phyloP scores from a whole-genome alignment of 2,329 filamentous ascomycete genomes.

The Talaromyces sp. region DNA sequence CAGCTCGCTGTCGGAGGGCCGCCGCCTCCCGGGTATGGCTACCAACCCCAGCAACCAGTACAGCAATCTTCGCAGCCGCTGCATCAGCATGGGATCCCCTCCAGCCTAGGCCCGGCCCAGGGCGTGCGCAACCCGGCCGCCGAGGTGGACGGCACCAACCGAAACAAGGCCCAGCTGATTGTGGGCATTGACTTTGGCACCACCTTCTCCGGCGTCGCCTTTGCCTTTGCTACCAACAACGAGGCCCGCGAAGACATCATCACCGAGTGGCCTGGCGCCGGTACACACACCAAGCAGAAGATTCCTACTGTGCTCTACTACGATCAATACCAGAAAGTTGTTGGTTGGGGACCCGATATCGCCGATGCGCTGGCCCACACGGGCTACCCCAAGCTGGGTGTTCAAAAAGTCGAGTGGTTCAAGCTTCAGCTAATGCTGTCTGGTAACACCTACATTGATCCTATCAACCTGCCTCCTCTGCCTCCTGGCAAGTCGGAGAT shows the following conservation, averaged over 20 bases:
- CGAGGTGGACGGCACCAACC: conserved; percentile 81
- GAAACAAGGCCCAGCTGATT: conserved; percentile 94
- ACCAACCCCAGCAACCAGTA: conserved; percentile 30
- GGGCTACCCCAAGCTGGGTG: conserved; percentile 93
- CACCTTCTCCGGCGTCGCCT: conserved; percentile 95
- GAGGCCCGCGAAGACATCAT: conserved; percentile 98
- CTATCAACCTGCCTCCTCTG: conserved; percentile 95
- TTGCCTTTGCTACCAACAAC: conserved; percentile 88
- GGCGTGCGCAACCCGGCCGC: conserved; percentile 30
- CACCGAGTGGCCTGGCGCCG: conserved; percentile 96
- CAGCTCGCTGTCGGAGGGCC: conserved; percentile 30
- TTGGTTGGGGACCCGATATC: conserved; percentile 99
- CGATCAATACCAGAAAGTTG: conserved; percentile 98
- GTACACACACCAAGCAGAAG: conserved; percentile 99
- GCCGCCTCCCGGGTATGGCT: conserved; percentile 41
- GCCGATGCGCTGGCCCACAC: conserved; percentile 93
- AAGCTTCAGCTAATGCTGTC: conserved; percentile 98
- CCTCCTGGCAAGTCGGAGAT: conserved; percentile 98
- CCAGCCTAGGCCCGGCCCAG: conserved; percentile 22
- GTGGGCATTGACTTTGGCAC: conserved; percentile 99
- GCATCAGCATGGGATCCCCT: conserved; percentile 21
- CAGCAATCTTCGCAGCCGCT: conserved; percentile 4
- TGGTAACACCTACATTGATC: conserved; percentile 98
- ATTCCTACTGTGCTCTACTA: conserved; percentile 99
- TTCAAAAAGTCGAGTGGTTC: conserved; percentile 99